Evolutionary conservation across 1,284 basidiomycete species (phyloP), one percentile per base, ranked within the genome.

Genomic region (Heterobasidion irregulare): DNA sequence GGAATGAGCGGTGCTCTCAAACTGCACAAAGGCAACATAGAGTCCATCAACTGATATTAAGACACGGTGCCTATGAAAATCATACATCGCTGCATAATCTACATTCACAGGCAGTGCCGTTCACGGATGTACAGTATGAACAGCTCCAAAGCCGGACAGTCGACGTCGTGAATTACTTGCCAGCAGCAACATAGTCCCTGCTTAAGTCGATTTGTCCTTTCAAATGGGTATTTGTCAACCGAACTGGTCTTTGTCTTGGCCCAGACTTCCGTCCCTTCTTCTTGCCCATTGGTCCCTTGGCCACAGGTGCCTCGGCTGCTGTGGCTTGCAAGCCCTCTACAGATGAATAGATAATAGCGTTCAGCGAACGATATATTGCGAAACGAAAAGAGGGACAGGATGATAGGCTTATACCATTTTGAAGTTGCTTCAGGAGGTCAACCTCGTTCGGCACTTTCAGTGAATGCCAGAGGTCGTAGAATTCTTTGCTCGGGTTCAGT

Each of bases 181-280:
- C 70, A 47, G 77, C 75, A 36, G 75, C 72, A 55, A 79, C 75
- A 63, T 80, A 84, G 64, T 86, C 90, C 61, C 80, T 81, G 53
- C 86, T 86, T 52, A 95, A 70, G 70, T 95, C 92, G 72, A 95
- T 87, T 61, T 86, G 83, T 43, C 80, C 85, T 65, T 84, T 87
- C 65, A 94, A 69, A 75, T 94, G 94, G 1, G 87, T 86, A 64
- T 95, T 96, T 51, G 92, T 94, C 59, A 95, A 82, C 63, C 89
- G 84, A 59, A 84, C 82, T 64, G 84, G 84, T 50, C 91, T 77
- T 63, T 89, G 83, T n/a, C 84, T 75, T 44, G 82, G 78, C 32
- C 80, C 85, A n/a, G 81, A 77, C 57, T 87, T 84, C 68, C 89
- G 91, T 53, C 87, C 88, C 68, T 90, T 92, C 76, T 88, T 92